Base-by-base conservation (phyloP, 2,329 filamentous ascomycete genomes). In the Pseudofabraea citricarpa region DNA sequence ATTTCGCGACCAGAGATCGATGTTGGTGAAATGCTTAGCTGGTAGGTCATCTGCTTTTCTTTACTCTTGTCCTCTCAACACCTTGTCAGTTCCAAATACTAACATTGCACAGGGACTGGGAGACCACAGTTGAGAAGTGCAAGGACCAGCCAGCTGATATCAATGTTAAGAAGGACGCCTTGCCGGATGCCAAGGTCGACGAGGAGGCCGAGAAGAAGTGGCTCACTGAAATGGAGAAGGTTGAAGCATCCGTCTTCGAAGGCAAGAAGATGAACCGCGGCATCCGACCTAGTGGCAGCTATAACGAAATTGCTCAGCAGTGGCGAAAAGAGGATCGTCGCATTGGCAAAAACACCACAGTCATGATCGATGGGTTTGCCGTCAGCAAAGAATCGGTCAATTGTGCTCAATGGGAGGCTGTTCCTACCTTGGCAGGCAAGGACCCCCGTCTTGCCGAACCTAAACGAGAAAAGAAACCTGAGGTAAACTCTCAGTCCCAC, bases 161-260 rank as follows among this genome's bases (percentile, higher is more conserved):
- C 15, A 58, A 63, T 15, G 58, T 66, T 2, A 60, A 60, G 20
- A 64, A 62, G 41, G 54, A 57, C 43, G 58, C 47, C 3, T 47
- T 57, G 9, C 46, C 50, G 0, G 56, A 61, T 43, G 49, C 57
- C n/a, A 54, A 59, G 16, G 59, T 62, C 7, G 59, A 64, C 15
- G 66, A 70, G 35, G 63, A 70, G 5, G 72, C 74, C 9, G 76
- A 82, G 51, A 63, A 71, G 41, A 68, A 68, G 24, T 82, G 78
- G 79, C 61, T 82, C 0, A 54, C 70, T 2, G 66, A 70, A 8
- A 73, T 78, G 60, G 78, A 81, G 50, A 67, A 67, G 6, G 77
- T 83, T 1, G 70, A 79, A 53, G 72, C 72, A 1, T 70, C 73
- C 5, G 65, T 81, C 0, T 79, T 81, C 41, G 70, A 80, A 23